Evolutionary conservation across 1,284 basidiomycete genomes (phyloP), one percentile per base, ranked within the genome.

Genomic region (Pyrrhoderma noxium): DNA sequence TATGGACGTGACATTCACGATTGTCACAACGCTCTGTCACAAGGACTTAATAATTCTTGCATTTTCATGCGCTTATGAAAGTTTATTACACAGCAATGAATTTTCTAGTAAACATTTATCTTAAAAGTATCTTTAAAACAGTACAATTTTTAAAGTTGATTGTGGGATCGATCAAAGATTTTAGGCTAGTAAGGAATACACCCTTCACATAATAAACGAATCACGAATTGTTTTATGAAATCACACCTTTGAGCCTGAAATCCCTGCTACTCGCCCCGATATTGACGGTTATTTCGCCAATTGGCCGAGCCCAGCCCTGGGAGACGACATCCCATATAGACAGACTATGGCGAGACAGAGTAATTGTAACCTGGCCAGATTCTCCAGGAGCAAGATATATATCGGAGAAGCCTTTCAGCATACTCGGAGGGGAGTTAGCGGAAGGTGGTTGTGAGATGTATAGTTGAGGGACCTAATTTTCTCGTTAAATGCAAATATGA

Each of bases 191-290:
- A n/a, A n/a, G n/a, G n/a, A n/a, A n/a, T n/a, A n/a, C n/a, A n/a
- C n/a, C n/a, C n/a, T n/a, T n/a, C n/a, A n/a, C n/a, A n/a, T n/a
- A n/a, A n/a, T n/a, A n/a, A n/a, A n/a, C n/a, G 27, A 31, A 31
- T 31, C 27, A 11, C 27, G 5, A 31, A 31, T 31, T 31, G 5
- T 31, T 31, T 31, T 31, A 31, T 11, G 5, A 11, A 11, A 60
- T 35, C 8, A 53, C 57, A 22, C 65, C 64, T 11, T 48, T 53
- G 52, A 70, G 57, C 50, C 64, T 56, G 45, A 65, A 66, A 60
- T 79, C 74, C 38, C 79, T 63, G 55, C 75, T 77, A 61, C 78
- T 80, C 54, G 72, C 69, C 25, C 77, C 77, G 16, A 80, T 63
- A 2, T 67, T 65, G 48, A 79, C 61, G 21, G 64, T 65, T 54